Percentiles rank a stretch among this genome's conserved stretches.
phyloP scores from a whole-genome alignment of 2,329 filamentous ascomycete genomes.

The Fusarium virguliforme region DNA sequence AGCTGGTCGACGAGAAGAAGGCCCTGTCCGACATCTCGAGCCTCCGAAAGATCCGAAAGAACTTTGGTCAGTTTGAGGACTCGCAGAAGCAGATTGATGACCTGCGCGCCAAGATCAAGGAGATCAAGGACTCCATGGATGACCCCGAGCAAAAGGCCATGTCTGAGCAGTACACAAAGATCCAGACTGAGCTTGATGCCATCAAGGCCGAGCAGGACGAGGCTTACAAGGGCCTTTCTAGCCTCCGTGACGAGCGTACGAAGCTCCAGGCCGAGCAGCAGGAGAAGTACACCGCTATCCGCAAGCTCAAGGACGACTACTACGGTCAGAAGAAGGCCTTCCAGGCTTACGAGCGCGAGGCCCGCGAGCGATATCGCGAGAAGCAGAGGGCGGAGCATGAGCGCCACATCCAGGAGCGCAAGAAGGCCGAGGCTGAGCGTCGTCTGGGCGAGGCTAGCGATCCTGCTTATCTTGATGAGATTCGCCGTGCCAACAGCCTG shows the following conservation, averaged over 20 bases:
- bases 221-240: slow-evolving; percentile 89
- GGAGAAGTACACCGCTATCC: slow-evolving; percentile 85
- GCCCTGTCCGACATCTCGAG: slow-evolving; percentile 85
- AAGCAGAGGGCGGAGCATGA: slow-evolving; percentile 86
- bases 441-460: slow-evolving; percentile 86
- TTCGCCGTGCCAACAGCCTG: slow-evolving; percentile 88
- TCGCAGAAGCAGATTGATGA: slow-evolving; percentile 92
- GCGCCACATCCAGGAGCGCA: slow-evolving; percentile 78
- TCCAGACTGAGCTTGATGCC: slow-evolving; percentile 88
- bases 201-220: slow-evolving; percentile 95
- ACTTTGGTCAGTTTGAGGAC: slow-evolving; percentile 87
- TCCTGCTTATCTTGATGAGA: slow-evolving; percentile 93
- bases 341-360: slow-evolving; percentile 86
- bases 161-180: slow-evolving; percentile 86
- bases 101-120: slow-evolving; percentile 87
- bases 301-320: slow-evolving; percentile 91
- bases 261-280: slow-evolving; percentile 89
- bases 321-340: slow-evolving; percentile 87
- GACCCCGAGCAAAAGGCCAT: slow-evolving; percentile 92
- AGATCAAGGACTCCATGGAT: slow-evolving; percentile 89
- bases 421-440: slow-evolving; percentile 82
- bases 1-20: slow-evolving; percentile 98
- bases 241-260: slow-evolving; percentile 87
- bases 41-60: slow-evolving; percentile 91
- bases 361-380: slow-evolving; percentile 82